Base-by-base conservation (phyloP, 192 early-diverging fungal species). In the Gamsiella multidivaricata region DNA sequence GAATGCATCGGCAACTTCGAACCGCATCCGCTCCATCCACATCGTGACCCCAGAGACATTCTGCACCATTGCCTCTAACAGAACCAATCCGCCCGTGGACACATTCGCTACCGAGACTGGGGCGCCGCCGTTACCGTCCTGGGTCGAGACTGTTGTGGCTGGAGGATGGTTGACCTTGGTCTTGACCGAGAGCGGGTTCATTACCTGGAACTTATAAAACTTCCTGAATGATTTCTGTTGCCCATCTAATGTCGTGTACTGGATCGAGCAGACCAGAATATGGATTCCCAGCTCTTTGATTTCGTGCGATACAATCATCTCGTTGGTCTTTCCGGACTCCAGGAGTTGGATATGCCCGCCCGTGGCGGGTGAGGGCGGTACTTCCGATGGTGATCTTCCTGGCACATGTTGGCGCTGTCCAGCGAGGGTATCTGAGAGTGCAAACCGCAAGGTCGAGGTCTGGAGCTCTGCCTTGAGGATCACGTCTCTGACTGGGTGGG, bases 151-250 rank as follows among this genome's bases (percentile, higher is more conserved):
- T n/a, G 53, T 42, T 6, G 54, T 23, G 8, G 66, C n/a, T 15
- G 70, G 52, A 64, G 94, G 78, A 29, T 92, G 91, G 82, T 98
- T 96, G 47, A 98, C 90, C 63, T 97, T 97, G 11, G 97, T 98
- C 80, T 97, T 98, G 53, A 98, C 97, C 11, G 94, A 88, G 34
- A 98, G 85, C 42, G 97, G 97, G 79, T 98, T 98, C 46, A 93
- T 74, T 17, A 97, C 97, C 84, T 97, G 94, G 78, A 98, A 98
- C 65, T 95, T 96, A 88, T 94, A 98, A 69, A 95, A 95, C 70
- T 95, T 95, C 50, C 94, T 88, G 78, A 98, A 91, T 31, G 80
- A 85, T 31, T 91, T 89, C 54, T 85, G 85, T 61, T 89, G 85
- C 26, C 89, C 87, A 51, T 92, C 90, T 28, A 86, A 80, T 0